Evolutionary conservation across 2,329 filamentous ascomycete genomes (phyloP), one percentile per base, ranked within the genome.

Genomic region (Aureobasidium sp.): DNA sequence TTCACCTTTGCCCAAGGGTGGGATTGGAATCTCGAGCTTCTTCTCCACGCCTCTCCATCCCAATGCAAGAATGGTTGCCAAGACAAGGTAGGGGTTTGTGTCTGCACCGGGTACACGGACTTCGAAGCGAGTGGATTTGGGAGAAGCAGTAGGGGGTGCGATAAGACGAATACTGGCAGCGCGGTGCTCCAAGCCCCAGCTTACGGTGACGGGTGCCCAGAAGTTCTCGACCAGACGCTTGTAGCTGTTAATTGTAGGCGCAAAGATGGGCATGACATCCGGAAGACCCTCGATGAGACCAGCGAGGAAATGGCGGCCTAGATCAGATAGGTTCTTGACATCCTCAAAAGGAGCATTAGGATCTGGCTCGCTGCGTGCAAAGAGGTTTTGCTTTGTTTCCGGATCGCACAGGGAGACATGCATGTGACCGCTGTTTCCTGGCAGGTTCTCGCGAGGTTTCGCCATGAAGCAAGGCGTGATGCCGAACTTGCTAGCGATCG

Each of bases 381-480:
- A 88, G 26, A 97, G 82, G 71, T 99, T 99, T 72, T 87, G 88
- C 63, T 90, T 89, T n/a, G 84, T 77, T 66, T 83, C 81, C 56
- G 68, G 67, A 71, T 93, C 89, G 20, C 93, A 87, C 10, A 99
- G 79, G 0, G 93, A 97, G 65, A 97, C 81, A 74, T 99, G 94
- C 82, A 96, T 93, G 73, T 99, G 94, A 1, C 94, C 94, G 66
- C 89, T 94, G 78, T 97, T 97, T 51, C 94, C 94, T 0, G 94
- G 94, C 0, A 97, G 80, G 0, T 92, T 91, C 69, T 95, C 84
- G 67, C 89, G 87, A 2, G 94, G 94, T 76, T 99, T 99, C 17
- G 94, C 94, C 94, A 99, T 99, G 80, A 99, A 99, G 75, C 90
- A 96, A 0, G 94, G 94, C 0, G 91, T 96, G 71, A 99, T 96